Evolutionary conservation across 2,329 filamentous ascomycete species (phyloP).

Genomic region (Cladosporium cucumerinum): DNA sequence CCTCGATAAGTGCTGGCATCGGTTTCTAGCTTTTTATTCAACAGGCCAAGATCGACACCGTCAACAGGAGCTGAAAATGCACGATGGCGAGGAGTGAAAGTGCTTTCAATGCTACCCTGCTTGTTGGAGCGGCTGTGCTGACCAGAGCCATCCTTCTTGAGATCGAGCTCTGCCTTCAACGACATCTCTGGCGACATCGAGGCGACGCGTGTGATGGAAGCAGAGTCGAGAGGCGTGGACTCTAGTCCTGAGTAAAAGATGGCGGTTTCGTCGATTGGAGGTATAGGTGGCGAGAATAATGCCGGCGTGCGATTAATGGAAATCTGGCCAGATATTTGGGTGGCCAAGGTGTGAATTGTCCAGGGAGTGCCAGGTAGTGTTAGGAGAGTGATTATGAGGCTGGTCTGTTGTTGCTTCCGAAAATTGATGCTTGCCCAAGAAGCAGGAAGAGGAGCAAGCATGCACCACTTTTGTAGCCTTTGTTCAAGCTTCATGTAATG

Average conservation of each 20-base stretch:
- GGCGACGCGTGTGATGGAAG: neutral
- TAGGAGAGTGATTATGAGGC: too few relatives aligned
- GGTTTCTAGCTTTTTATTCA: neutral
- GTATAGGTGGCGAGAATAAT: neutral
- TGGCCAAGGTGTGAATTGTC: neutral
- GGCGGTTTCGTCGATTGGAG: neutral
- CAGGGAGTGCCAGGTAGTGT: too few relatives aligned
- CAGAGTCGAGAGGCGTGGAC: neutral
- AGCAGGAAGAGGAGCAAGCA: neutral
- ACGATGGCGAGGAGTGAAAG: neutral
- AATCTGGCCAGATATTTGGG: neutral
- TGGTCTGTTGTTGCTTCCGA: neutral
- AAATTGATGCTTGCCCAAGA: neutral
- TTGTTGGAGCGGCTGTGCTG: neutral
- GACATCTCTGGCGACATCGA: neutral
- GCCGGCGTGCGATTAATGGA: neutral
- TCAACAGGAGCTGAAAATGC: constrained; percentile 5
- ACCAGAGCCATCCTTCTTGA: neutral
- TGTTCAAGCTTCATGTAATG: neutral
- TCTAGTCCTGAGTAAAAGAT: neutral
- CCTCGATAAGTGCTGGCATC: neutral
- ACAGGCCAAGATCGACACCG: neutral
- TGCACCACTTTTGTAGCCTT: neutral
- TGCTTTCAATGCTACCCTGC: neutral
- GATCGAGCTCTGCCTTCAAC: neutral